Percentiles rank a stretch among this genome's conserved stretches.
Conservation (phyloP, 2,329 filamentous ascomycete species). For the Emericellopsis atlantica region DNA sequence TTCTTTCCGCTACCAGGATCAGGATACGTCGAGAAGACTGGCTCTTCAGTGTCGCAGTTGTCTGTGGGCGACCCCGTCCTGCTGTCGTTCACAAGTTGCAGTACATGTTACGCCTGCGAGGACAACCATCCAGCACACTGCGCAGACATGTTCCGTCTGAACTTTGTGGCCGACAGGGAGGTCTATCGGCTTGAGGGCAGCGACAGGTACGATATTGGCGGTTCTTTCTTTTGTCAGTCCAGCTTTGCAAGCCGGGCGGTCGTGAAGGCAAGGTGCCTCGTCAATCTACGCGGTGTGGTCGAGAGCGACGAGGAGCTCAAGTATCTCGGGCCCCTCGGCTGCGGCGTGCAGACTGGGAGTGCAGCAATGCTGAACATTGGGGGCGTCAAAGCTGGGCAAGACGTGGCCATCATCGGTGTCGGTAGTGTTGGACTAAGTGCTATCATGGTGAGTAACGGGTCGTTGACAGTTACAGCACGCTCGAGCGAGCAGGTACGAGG, state of each 20-base stretch:
- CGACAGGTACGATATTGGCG: slow-evolving; percentile 3
- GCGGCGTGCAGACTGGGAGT: slow-evolving; percentile 22
- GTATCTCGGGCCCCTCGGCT: slow-evolving; percentile 9
- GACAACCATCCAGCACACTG: slow-evolving; percentile 33
- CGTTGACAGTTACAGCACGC: no score
- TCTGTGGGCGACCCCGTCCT: slow-evolving; percentile 41
- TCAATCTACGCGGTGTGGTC: neutral
- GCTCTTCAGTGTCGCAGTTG: slow-evolving; percentile 31
- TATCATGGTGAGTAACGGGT: slow-evolving; percentile 8
- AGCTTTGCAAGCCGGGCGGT: slow-evolving; percentile 16
- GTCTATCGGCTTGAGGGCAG: neutral
- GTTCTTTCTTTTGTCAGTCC: slow-evolving; percentile 32
- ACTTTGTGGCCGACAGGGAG: slow-evolving; percentile 22
- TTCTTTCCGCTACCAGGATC: slow-evolving; percentile 11
- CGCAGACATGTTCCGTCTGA: slow-evolving; percentile 29
- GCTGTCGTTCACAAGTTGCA: slow-evolving; percentile 24
- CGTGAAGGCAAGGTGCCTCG: neutral
- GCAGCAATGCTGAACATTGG: slow-evolving; percentile 19
- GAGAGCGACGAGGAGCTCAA: slow-evolving; percentile 5
- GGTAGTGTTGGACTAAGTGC: slow-evolving; percentile 20
- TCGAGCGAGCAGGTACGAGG: no score
- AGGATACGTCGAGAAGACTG: slow-evolving; percentile 29
- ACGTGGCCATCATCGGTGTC: slow-evolving; percentile 18
- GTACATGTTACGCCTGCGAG: slow-evolving; percentile 31
- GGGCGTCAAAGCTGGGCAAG: slow-evolving; percentile 8